A percentile compares a stretch with the other conserved stretches of the same genome.
Conservation (phyloP, 768 basidiomycete genomes). For the Pisolithus albus region DNA sequence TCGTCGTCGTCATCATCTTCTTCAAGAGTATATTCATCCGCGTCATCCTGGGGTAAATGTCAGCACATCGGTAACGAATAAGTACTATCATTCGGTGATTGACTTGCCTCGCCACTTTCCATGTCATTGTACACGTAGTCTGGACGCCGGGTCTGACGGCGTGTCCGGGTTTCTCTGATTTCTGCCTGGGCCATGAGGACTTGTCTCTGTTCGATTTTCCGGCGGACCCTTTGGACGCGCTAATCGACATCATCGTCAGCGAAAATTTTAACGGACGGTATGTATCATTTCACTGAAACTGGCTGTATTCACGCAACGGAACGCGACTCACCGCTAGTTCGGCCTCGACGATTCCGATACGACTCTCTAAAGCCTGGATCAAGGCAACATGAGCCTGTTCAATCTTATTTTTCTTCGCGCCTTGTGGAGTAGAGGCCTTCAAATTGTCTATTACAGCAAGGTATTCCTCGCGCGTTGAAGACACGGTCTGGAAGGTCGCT, state of each 20-base stretch:
- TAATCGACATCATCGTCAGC: slow-evolving; percentile 27
- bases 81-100: slow-evolving; percentile 10
- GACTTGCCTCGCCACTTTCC: slow-evolving; percentile 51
- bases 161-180: slow-evolving; percentile 71
- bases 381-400: slow-evolving; percentile 58
- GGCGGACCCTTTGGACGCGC: slow-evolving; percentile 66
- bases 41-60: slow-evolving; percentile 40
- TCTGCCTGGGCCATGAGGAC: slow-evolving; percentile 67
- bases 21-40: slow-evolving; percentile 59
- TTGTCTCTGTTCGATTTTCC: slow-evolving; percentile 62
- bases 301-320: slow-evolving; percentile 7
- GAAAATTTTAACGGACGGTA: slow-evolving; percentile 12
- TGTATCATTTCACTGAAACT: slow-evolving; percentile 6
- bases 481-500: slow-evolving; percentile 64
- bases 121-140: slow-evolving; percentile 76
- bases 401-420: slow-evolving; percentile 47
- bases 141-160: slow-evolving; percentile 62
- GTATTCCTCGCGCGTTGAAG: slow-evolving; percentile 72
- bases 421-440: slow-evolving; percentile 42
- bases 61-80: slow-evolving; percentile 14
- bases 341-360: slow-evolving; percentile 58
- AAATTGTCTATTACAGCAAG: slow-evolving; percentile 54
- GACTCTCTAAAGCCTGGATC: slow-evolving; percentile 53
- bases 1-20: slow-evolving; percentile 61
- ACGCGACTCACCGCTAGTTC: slow-evolving; percentile 59